Conservation (phyloP, 2,329 filamentous ascomycete genomes). For the Sphaerulina musiva region DNA sequence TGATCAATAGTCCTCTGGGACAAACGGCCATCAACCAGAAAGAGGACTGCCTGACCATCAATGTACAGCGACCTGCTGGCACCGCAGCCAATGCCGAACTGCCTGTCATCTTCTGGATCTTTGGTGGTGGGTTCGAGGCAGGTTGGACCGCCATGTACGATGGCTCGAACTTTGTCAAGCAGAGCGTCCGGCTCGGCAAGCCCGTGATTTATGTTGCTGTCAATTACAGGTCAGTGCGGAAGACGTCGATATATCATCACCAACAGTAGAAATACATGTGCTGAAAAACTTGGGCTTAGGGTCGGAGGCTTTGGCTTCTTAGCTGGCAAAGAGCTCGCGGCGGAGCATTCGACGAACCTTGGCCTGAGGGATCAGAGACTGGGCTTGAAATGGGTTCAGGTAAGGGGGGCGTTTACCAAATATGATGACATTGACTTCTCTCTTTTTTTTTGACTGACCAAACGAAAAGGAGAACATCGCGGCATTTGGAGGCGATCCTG, state of each 20-base stretch:
- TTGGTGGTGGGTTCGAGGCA: conserved; percentile 41
- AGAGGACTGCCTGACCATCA: conserved; percentile 39
- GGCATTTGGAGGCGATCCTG: conserved; percentile 54
- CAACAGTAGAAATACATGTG: neutral
- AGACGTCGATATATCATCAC: neutral
- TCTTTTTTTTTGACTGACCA: neutral
- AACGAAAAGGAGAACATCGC: conserved; percentile 45
- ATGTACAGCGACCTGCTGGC: conserved; percentile 38
- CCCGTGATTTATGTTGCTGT: conserved; percentile 69
- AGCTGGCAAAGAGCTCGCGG: conserved; percentile 29
- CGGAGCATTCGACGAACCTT: conserved; percentile 33
- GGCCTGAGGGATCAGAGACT: conserved; percentile 31
- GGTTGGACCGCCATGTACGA: conserved; percentile 39
- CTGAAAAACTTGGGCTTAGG: conserved; percentile 10
- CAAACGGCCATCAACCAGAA: conserved; percentile 34
- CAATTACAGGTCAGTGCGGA: conserved; percentile 50
- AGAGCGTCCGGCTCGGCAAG: conserved; percentile 47
- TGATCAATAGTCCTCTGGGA: conserved; percentile 38
- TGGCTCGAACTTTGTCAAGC: conserved; percentile 35
- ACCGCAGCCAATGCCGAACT: conserved; percentile 36
- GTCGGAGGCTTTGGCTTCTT: conserved; percentile 34
- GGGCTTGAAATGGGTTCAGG: conserved; percentile 32
- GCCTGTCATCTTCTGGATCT: conserved; percentile 47
- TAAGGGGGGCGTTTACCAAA: neutral
- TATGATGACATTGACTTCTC: neutral